These are phyloP conservation scores for Aspergillus egyptiacus DNA, from an alignment of 495 filamentous ascomycete genomes.

Conservation along the genomic window DNA sequence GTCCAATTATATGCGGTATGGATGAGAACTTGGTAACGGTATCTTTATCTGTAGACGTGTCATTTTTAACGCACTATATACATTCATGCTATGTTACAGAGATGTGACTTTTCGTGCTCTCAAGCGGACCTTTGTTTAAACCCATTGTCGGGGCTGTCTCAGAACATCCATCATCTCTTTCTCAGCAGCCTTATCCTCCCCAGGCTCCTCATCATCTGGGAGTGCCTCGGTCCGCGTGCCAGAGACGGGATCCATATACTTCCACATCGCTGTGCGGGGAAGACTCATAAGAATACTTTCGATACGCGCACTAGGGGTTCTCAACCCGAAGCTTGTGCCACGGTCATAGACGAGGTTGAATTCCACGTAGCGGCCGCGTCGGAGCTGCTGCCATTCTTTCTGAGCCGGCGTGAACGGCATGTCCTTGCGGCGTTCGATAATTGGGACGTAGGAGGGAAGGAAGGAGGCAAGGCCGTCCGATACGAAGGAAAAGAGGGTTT, in stretches of 20 bases:
- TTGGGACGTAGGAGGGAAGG: constrained; percentile 85
- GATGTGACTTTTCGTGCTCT: too few species aligned
- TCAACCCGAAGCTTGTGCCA: constrained; percentile 89
- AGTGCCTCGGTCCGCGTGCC: constrained; percentile 38
- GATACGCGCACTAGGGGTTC: constrained; percentile 83
- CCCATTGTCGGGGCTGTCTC: constrained; percentile 84
- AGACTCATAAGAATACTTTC: constrained; percentile 98
- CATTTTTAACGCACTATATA: too few species aligned
- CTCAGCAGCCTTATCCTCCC: constrained; percentile 48
- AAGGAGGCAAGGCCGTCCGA: constrained; percentile 80
- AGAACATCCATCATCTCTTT: constrained; percentile 76
- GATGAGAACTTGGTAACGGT: too few species aligned
- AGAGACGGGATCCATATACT: constrained; percentile 76
- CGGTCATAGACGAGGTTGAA: constrained; percentile 98
- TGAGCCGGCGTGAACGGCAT: constrained; percentile 79
- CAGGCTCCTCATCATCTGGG: constrained; percentile 29
- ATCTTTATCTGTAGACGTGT: too few species aligned
- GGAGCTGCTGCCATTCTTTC: constrained; percentile 94
- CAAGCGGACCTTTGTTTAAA: too few species aligned
- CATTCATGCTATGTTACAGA: too few species aligned
- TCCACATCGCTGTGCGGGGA: constrained; percentile 87
- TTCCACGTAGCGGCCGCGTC: constrained; percentile 90
- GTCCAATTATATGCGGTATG: too few species aligned
- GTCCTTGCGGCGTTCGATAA: constrained; percentile 80
- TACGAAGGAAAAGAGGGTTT: constrained; percentile 88